phyloP scores from a whole-genome alignment of 2,329 filamentous ascomycete genomes.

The Ciborinia camelliae region DNA sequence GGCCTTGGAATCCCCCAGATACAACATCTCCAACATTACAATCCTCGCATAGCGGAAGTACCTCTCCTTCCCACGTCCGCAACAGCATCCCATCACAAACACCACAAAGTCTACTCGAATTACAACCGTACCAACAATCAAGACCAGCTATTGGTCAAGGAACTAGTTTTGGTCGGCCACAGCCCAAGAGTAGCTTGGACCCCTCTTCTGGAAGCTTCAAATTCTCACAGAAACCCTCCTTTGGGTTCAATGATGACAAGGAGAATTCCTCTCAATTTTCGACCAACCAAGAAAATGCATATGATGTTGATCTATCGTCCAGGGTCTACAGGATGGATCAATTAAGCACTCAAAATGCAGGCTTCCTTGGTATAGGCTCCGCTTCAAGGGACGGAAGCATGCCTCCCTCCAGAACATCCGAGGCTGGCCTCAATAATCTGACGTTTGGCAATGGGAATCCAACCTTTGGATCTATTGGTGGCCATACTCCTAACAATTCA shows the following conservation, averaged over 20 bases:
- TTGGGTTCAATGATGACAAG: constrained; percentile 35
- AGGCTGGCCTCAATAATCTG: constrained; percentile 39
- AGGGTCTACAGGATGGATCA: constrained; percentile 27
- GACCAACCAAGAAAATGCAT: constrained; percentile 26
- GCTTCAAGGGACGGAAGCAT: constrained; percentile 53
- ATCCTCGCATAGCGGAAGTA: constrained; percentile 47
- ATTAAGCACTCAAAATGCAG: constrained; percentile 41
- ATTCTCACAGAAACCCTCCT: constrained; percentile 35
- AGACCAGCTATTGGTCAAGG: constrained; percentile 48
- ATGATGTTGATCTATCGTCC: constrained; percentile 30
- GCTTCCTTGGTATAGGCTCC: constrained; percentile 46
- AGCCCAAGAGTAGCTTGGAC: constrained; percentile 44
- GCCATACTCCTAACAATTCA: constrained; percentile 45
- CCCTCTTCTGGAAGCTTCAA: constrained; percentile 45
- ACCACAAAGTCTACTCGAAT: constrained; percentile 41
- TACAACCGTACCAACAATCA: constrained; percentile 43
- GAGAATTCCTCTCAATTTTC: constrained; percentile 32
- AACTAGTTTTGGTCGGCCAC: constrained; percentile 37
- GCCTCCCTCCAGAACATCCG: constrained; percentile 54
- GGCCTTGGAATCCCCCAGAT: constrained; percentile 58
- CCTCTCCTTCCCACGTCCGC: constrained; percentile 57
- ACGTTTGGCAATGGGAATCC: constrained; percentile 27
- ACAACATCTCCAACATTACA: constrained; percentile 44
- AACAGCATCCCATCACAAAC: constrained; percentile 44
- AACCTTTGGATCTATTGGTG: constrained; percentile 34